phyloP scores from a whole-genome alignment of 208 protist species.

The Balamuthia mandrillaris region DNA sequence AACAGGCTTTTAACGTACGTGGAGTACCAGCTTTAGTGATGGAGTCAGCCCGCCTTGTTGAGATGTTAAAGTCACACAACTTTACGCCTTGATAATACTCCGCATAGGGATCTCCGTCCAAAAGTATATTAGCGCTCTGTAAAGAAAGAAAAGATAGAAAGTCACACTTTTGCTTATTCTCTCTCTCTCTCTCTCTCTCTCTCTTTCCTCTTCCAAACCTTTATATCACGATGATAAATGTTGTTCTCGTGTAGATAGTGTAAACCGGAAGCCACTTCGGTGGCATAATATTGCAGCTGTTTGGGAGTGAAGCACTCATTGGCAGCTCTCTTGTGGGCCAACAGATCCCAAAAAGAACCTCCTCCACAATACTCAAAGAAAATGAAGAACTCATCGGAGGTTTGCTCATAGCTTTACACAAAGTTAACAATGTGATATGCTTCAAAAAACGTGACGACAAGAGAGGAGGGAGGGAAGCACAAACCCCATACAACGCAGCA shows the following conservation, averaged over 20 bases:
- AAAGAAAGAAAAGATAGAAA: too few relatives aligned
- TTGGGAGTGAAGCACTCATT: neutral
- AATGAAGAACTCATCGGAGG: neutral
- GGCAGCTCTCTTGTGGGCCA: neutral
- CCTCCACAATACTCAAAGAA: slow-evolving; percentile 22
- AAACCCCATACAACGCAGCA: neutral
- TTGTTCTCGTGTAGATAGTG: slow-evolving; percentile 29
- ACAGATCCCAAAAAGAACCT: slow-evolving; percentile 16
- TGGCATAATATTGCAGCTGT: neutral
- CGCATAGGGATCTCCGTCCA: slow-evolving; percentile 13
- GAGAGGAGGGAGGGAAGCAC: neutral
- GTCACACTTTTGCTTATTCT: too few relatives aligned
- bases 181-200: too few relatives aligned
- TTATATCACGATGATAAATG: slow-evolving; percentile 31
- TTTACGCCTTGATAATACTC: slow-evolving; percentile 21
- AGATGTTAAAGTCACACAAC: slow-evolving; percentile 33
- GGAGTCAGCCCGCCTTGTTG: neutral
- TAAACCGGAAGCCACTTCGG: slow-evolving; percentile 1
- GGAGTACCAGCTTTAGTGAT: neutral
- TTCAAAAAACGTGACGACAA: neutral
- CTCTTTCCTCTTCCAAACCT: neutral
- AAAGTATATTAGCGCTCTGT: neutral
- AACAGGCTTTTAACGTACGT: neutral
- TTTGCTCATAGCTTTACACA: neutral
- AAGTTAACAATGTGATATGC: too few relatives aligned